A percentile compares a stretch with the other conserved stretches of the same genome.
Evolutionary conservation across 129 eudicot genomes (phyloP).

Genomic region (Kitagawia praeruptora): DNA sequence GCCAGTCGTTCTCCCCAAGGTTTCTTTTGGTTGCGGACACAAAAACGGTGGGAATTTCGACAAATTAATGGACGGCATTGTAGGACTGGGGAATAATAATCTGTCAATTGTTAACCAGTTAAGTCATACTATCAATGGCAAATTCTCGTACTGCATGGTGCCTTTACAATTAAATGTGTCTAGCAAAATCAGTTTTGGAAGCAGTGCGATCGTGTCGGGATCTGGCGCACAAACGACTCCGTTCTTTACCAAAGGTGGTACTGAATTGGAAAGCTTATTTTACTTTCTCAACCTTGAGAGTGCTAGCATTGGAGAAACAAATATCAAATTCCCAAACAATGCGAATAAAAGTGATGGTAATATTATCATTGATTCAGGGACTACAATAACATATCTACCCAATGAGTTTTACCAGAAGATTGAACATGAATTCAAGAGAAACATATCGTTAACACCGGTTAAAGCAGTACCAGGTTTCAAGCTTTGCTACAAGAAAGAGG

Average conservation of each 20-base stretch:
- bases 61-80: background rate
- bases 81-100: constrained; percentile 14
- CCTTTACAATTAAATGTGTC: constrained; percentile 13
- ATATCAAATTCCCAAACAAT: background rate
- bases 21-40: constrained; percentile 16
- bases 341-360: background rate
- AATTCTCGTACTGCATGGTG: constrained; percentile 60
- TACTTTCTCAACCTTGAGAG: constrained; percentile 44
- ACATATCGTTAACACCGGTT: background rate
- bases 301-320: constrained; percentile 24
- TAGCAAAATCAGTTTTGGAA: constrained; percentile 52
- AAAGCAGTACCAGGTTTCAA: background rate
- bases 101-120: constrained; percentile 11
- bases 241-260: constrained; percentile 11
- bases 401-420: background rate
- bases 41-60: background rate
- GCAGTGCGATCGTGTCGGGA: constrained; percentile 30
- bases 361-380: background rate
- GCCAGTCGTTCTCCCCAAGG: background rate
- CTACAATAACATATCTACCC: background rate
- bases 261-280: constrained; percentile 6
- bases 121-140: constrained; percentile 19
- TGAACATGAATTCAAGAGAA: background rate
- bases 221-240: constrained; percentile 52
- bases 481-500: background rate